Evolutionary conservation across 208 protist genomes (phyloP).

Genomic region (Strigomonas culicis): DNA sequence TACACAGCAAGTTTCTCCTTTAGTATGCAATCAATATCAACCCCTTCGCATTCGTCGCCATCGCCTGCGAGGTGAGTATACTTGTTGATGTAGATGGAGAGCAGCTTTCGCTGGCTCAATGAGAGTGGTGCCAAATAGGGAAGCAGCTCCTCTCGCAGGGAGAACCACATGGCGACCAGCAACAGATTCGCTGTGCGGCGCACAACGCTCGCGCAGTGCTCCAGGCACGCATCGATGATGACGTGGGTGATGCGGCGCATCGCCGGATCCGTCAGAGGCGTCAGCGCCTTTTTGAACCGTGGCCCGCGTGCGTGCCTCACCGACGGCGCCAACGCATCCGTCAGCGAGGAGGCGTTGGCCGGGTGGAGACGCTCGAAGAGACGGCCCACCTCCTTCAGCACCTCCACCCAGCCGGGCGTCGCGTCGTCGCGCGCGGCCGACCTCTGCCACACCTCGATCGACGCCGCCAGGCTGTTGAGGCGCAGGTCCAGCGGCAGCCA

Average conservation of each 20-base stretch:
- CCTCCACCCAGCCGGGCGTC: constrained; percentile 46
- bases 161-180: constrained; percentile 33
- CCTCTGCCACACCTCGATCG: constrained; percentile 46
- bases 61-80: background rate
- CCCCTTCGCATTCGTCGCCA: no score
- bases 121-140: constrained; percentile 45
- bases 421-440: constrained; percentile 18
- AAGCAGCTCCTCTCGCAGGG: constrained; percentile 27
- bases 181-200: constrained; percentile 1
- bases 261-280: constrained; percentile 6
- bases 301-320: constrained; percentile 19
- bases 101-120: constrained; percentile 42
- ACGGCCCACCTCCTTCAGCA: constrained; percentile 46
- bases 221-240: background rate
- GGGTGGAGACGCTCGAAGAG: constrained; percentile 22
- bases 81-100: constrained; percentile 49
- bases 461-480: constrained; percentile 37
- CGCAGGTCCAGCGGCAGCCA: constrained; percentile 29
- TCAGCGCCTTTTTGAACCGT: constrained; percentile 9
- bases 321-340: constrained; percentile 39
- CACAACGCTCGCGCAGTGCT: background rate
- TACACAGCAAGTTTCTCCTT: no score
- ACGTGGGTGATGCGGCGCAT: background rate
- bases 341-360: constrained; percentile 14
- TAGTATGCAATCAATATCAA: no score